phyloP scores from a whole-genome alignment of 225 moss, liverwort and hornwort genomes.

The Takakia lepidozioides region DNA sequence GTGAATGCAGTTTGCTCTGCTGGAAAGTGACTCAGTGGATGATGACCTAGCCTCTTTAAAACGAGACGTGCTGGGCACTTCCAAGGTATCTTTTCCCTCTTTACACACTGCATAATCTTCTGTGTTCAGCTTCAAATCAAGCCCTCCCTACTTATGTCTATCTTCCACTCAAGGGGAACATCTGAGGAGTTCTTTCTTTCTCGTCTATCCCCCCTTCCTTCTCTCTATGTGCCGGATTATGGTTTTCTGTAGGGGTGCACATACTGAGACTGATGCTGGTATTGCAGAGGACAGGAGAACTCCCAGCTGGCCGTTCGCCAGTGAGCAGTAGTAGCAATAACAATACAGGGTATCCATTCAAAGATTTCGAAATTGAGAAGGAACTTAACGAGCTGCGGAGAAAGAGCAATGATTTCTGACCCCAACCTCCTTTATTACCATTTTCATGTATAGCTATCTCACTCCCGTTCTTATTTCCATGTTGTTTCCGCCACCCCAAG shows the following conservation, averaged over 20 bases:
- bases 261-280: background rate
- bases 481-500: too few species aligned
- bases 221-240: too few species aligned
- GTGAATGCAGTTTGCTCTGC: slow-evolving; percentile 63
- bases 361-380: slow-evolving; percentile 64
- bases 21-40: slow-evolving; percentile 79
- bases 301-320: slow-evolving; percentile 85
- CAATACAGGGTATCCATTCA: slow-evolving; percentile 39
- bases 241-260: too few species aligned
- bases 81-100: slow-evolving; percentile 53
- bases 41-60: slow-evolving; percentile 91
- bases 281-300: slow-evolving; percentile 69
- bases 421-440: slow-evolving; percentile 7
- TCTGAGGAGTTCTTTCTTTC: too few species aligned
- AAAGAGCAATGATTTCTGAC: slow-evolving; percentile 51
- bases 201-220: too few species aligned
- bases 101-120: too few species aligned
- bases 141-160: too few species aligned
- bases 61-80: slow-evolving; percentile 73
- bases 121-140: too few species aligned
- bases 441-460: too few species aligned
- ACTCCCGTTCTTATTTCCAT: too few species aligned
- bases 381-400: slow-evolving; percentile 60
- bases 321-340: slow-evolving; percentile 41
- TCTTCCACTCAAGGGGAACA: too few species aligned